phyloP scores from a whole-genome alignment of 2,329 filamentous ascomycete genomes.

The Ophiostoma montium region DNA sequence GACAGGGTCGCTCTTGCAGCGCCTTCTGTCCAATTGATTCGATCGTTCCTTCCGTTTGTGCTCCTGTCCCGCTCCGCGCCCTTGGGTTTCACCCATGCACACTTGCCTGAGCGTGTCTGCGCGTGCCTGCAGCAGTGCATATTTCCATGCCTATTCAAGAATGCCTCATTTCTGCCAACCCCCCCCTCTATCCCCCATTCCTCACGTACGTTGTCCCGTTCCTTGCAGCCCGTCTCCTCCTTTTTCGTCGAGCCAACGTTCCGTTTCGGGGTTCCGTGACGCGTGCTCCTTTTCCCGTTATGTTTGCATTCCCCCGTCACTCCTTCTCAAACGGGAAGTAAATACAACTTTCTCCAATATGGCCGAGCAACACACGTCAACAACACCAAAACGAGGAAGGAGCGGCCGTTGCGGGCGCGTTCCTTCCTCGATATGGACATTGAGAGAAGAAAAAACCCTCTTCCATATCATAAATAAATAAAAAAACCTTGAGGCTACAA shows the following conservation, averaged over 20 bases:
- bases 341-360: neutral
- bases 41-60: neutral
- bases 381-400: constrained; percentile 4
- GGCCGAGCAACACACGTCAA: constrained; percentile 3
- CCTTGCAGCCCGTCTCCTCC: neutral
- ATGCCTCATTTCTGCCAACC: too few relatives aligned
- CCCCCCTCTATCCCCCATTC: too few relatives aligned
- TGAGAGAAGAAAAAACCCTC: too few relatives aligned
- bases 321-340: neutral
- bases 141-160: too few relatives aligned
- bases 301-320: neutral
- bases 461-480: neutral
- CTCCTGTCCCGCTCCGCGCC: neutral
- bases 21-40: neutral
- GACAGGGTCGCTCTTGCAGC: neutral
- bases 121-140: too few relatives aligned
- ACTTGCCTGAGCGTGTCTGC: too few relatives aligned
- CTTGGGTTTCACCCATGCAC: too few relatives aligned
- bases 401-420: neutral
- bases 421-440: neutral
- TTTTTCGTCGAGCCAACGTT: too few relatives aligned
- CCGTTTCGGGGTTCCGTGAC: neutral
- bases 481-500: too few relatives aligned
- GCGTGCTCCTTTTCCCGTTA: neutral
- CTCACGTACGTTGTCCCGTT: too few relatives aligned